Evolutionary conservation across 345 rosid genomes (phyloP), one percentile per base, ranked within the genome.

Genomic region (Acer negundo): DNA sequence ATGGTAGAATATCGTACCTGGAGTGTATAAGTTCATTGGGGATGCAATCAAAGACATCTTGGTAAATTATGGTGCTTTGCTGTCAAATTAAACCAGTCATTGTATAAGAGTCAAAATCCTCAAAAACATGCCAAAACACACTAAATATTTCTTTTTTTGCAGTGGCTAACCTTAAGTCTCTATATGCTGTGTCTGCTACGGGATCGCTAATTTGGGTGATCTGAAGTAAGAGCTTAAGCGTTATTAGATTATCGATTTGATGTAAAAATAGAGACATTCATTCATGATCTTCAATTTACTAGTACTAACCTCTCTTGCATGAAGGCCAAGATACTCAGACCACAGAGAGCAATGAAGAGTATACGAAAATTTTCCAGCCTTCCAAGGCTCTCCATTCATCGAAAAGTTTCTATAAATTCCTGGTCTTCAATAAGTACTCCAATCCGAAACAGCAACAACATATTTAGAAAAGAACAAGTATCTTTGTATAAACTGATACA

Each of bases 271-370:
- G 22, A 40, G 44, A 44, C 1, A 10, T 9, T 40, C 44, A 40
- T 40, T 58, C 12, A 19, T 65, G 1, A 65, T 26, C 64, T 11
- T 72, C 13, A 9, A 11, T 47, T 3, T 69, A 83, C 81, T 73
- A 73, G 31, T 28, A 28, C 31, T 28, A 28, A 93, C 98, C 95
- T 93, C 97, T 78, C 83, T 85, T 23, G 81, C 42, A 53, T 72
- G 84, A 78, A 95, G 94, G 62, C 94, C 97, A 66, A 93, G 97
- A 80, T 93, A 97, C 85, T 95, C 98, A 3, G 90, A 84, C 97
- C 98, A 95, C 28, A 95, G 77, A 0, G 93, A 87, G 82, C 95
- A 87, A 59, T 97, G 89, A 38, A 95, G 86, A 82, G 94, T 87
- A 51, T 86, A 74, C 8, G 97, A 75, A 74, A 93, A 90, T 78